These are phyloP conservation scores for Salix koriyanagi DNA, from an alignment of 345 rosid species.

Conservation along the genomic window DNA sequence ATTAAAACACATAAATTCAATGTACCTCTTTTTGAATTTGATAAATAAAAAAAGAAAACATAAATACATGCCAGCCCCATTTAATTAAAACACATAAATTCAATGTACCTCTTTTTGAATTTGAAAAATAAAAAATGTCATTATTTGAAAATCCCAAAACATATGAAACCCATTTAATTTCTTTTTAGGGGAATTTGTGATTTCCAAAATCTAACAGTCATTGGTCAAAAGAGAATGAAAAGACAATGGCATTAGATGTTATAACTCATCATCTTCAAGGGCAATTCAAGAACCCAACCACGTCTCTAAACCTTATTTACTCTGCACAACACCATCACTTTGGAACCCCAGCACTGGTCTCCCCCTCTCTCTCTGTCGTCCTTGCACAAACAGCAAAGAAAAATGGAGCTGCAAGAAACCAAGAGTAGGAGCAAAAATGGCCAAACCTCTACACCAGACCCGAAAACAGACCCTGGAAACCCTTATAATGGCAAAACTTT, in stretches of 20 bases:
- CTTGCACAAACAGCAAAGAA: background rate
- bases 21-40: too few species aligned
- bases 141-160: background rate
- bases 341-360: background rate
- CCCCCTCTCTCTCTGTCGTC: background rate
- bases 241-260: background rate
- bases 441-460: slow-evolving; percentile 6
- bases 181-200: background rate
- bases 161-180: too few species aligned
- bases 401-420: slow-evolving; percentile 31
- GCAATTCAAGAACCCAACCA: background rate
- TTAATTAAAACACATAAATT: too few species aligned
- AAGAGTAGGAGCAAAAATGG: slow-evolving; percentile 13
- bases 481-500: background rate
- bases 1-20: background rate
- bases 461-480: background rate
- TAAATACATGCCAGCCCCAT: too few species aligned
- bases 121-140: background rate
- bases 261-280: background rate
- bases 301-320: background rate
- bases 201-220: background rate
- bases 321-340: background rate
- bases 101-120: background rate
- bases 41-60: too few species aligned
- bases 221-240: background rate